Conservation (phyloP, 1,284 basidiomycete species). For the Cutaneotrichosporon spelunceum region DNA sequence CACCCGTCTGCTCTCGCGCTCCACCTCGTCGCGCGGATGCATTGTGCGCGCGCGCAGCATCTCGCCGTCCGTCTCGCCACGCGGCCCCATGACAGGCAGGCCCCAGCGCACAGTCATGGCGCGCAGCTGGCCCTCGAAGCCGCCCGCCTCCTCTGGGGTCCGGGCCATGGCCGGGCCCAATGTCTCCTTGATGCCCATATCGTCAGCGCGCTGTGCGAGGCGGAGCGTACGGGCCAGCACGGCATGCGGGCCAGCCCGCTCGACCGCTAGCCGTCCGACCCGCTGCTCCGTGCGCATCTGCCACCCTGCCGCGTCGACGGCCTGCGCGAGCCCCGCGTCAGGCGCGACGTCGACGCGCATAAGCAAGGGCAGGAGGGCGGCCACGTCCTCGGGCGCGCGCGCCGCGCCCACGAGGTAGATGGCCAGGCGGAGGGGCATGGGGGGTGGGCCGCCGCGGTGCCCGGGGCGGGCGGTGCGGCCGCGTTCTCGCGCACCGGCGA, state of each 20-base stretch:
- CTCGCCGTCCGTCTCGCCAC: background rate
- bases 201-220: background rate
- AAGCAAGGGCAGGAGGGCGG: slow-evolving; percentile 2
- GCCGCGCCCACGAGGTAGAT: slow-evolving; percentile 12
- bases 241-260: background rate
- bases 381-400: slow-evolving; percentile 13
- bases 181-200: background rate
- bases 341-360: background rate
- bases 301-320: background rate
- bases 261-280: background rate
- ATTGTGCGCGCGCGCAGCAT: background rate
- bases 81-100: background rate
- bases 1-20: background rate
- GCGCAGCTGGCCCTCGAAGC: background rate
- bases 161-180: background rate
- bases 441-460: background rate
- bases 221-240: background rate
- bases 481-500: background rate
- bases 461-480: background rate
- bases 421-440: background rate
- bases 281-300: background rate
- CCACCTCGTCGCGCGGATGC: background rate
- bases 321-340: background rate
- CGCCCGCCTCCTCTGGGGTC: background rate
- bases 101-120: background rate